Base-by-base conservation (phyloP, 1,284 basidiomycete species). In the Filobasidium uniguttulatum region DNA sequence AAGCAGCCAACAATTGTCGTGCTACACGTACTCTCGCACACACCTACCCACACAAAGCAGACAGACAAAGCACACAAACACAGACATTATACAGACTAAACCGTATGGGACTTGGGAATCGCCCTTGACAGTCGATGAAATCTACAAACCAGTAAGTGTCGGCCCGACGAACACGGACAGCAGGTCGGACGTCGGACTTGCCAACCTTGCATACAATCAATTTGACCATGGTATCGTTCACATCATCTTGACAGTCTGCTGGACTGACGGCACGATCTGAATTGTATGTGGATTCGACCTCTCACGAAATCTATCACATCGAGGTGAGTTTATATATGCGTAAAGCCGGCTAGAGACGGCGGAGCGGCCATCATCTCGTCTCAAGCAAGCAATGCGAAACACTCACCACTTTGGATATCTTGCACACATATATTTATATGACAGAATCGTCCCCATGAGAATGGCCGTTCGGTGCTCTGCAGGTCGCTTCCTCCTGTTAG, bases 291-390 rank as follows among this genome's bases (percentile, higher is more conserved):
- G 53, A 54, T 19, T n/a, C 15, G 4, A 35, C 35, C n/a, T 23
- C 33, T 17, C 38, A 45, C 33, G 47, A 51, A 46, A 46, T 54
- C n/a, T 54, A 44, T 29, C 53, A 54, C 26, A 26, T 48, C 20
- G 53, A 54, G 33, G 53, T 51, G 28, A 22, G 53, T 38, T 17
- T 26, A 9, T 22, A 2, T 5, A 26, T 22, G 2, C n/a, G 25
- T 4, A 7, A 44, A 6, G 10, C 22, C 28, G 41, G 41, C n/a
- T n/a, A n/a, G n/a, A n/a, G n/a, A n/a, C n/a, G n/a, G n/a, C n/a
- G n/a, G n/a, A n/a, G n/a, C n/a, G n/a, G n/a, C n/a, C n/a, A n/a
- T n/a, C n/a, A n/a, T n/a, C n/a, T n/a, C n/a, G n/a, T n/a, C n/a
- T n/a, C n/a, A 25, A 37, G 3, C 26, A 12, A 25, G 17, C 14